Evolutionary conservation across 495 filamentous ascomycete genomes (phyloP), one percentile per base, ranked within the genome.

Genomic region (Aspergillus bridgeri): DNA sequence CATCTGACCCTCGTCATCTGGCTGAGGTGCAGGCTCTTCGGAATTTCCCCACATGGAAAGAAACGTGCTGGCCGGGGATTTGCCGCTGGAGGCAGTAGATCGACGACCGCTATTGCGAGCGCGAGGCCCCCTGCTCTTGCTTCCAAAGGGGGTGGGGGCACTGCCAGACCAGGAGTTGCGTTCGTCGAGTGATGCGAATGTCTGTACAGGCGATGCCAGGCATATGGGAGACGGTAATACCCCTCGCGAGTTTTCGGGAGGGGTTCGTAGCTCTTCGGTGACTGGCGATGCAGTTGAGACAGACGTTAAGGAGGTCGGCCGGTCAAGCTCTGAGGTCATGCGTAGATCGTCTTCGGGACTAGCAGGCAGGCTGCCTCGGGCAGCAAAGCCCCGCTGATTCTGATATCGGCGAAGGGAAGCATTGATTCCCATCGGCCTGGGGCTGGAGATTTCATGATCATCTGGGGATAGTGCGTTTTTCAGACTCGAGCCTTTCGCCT

Each of bases 1-100:
- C 68, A 87, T 85, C 66, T 90, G 87, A 1, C 88, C 88, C 68
- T 89, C 88, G 43, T 86, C 83, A 61, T 91, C 88, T 1, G 86
- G 86, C 27, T 75, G 68, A 5, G 74, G 61, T 11, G 70, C 65
- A 21, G 76, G 68, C 53, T 82, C 74, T 23, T 79, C 79, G 21
- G 62, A 57, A 29, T 61, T 74, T 62, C 65, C 73, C 75, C 81
- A 89, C 67, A 81, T 80, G 20, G 81, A 84, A 19, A 88, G 71
- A 51, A 86, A 88, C 54, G 78, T 76, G 51, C 77, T 80, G 22
- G 79, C 84, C 53, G 72, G 86, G 60, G 78, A 80, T 52, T 79
- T 81, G 57, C 75, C 72, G 18, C 74, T 79, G 4, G 77, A 78
- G 24, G 64, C 62, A 11, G 75, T 79, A n/a, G 78, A 80, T 24